phyloP scores from a whole-genome alignment of 176 grass and related monocot genomes.

The Ananas comosus region DNA sequence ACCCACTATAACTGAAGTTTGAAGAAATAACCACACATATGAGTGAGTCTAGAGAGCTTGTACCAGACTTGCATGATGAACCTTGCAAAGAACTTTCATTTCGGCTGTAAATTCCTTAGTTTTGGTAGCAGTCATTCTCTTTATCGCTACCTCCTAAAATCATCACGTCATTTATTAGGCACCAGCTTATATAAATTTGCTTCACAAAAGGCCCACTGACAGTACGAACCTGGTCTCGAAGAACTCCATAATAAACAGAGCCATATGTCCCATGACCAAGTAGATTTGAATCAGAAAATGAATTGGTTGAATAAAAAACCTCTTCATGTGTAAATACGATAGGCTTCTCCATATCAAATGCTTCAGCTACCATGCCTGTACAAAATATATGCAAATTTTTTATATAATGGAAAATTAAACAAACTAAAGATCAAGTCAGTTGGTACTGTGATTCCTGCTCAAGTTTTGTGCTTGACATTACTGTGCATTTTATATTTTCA shows the following conservation, averaged over 20 bases:
- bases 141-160: slow-evolving; percentile 85
- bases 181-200: slow-evolving; percentile 11
- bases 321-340: slow-evolving; percentile 76
- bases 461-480: background rate
- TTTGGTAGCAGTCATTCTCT: slow-evolving; percentile 97
- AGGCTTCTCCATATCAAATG: slow-evolving; percentile 86
- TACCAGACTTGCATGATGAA: slow-evolving; percentile 99
- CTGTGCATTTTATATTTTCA: background rate
- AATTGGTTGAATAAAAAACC: slow-evolving; percentile 68
- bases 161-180: slow-evolving; percentile 2
- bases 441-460: background rate
- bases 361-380: slow-evolving; percentile 56
- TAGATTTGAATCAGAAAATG: slow-evolving; percentile 90
- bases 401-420: background rate
- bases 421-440: background rate
- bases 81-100: slow-evolving; percentile 97
- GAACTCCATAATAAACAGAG: slow-evolving; percentile 89
- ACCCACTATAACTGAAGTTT: slow-evolving; percentile 23
- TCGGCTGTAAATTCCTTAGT: slow-evolving; percentile 98
- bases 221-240: slow-evolving; percentile 73
- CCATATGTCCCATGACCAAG: slow-evolving; percentile 97
- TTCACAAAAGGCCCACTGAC: slow-evolving; percentile 8
- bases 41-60: slow-evolving; percentile 19
- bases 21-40: slow-evolving; percentile 7
- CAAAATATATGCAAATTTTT: background rate